Percentiles rank a stretch among this genome's conserved stretches.
Conservation (phyloP, 164 flowering plant genomes). For the Chimonanthus praecox region DNA sequence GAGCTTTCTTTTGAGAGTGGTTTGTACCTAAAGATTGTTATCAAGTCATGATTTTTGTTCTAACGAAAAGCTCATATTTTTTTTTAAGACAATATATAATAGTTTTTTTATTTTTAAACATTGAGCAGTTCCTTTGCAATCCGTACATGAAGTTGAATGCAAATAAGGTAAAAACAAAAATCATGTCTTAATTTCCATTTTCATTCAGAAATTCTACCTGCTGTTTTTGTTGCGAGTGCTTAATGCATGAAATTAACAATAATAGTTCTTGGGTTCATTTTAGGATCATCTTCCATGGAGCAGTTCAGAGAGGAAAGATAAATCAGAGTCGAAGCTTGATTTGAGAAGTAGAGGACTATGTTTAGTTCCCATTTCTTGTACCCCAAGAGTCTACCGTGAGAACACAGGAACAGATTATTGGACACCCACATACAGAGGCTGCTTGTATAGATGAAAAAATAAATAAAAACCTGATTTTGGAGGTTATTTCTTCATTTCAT, state of each 20-base stretch:
- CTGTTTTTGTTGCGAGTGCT: not conserved
- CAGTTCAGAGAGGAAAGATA: slow-evolving; percentile 43
- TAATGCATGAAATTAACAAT: not conserved
- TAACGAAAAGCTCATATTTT: not conserved
- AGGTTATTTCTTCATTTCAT: not conserved
- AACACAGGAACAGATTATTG: slow-evolving; percentile 61
- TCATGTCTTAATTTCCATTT: not conserved
- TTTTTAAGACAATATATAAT: not conserved
- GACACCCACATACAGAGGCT: slow-evolving; percentile 63
- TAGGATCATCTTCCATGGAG: slow-evolving; percentile 57
- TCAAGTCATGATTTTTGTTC: not conserved
- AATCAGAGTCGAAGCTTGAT: slow-evolving; percentile 34
- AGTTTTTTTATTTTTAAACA: not conserved
- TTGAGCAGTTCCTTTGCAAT: slow-evolving; percentile 48
- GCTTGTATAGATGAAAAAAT: slow-evolving; percentile 45
- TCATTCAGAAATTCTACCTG: not conserved
- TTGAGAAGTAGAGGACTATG: slow-evolving; percentile 61
- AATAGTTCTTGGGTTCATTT: not conserved
- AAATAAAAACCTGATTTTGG: not conserved
- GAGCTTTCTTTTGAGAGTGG: too few relatives aligned
- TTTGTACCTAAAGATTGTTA: too few relatives aligned
- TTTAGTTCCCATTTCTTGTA: slow-evolving; percentile 57
- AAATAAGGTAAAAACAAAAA: slow-evolving; percentile 31
- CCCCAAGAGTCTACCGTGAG: slow-evolving; percentile 50
- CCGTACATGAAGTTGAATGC: slow-evolving; percentile 54